Evolutionary conservation across 2,329 filamentous ascomycete species (phyloP).

Genomic region (Venturia effusa): DNA sequence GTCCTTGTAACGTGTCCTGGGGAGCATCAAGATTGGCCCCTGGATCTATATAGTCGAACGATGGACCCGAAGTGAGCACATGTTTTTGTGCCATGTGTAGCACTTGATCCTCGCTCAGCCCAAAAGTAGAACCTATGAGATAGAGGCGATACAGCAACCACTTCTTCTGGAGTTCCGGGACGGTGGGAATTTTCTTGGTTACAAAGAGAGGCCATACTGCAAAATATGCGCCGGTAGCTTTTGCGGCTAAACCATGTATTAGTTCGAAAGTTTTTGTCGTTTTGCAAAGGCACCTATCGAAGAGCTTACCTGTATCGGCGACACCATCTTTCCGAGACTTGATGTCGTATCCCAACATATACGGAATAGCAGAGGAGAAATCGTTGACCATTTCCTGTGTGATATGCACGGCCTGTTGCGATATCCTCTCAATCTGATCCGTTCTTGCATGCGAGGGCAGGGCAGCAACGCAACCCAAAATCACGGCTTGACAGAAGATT

Average conservation of each 20-base stretch:
- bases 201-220: slow-evolving; percentile 32
- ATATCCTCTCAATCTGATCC: slow-evolving; percentile 3
- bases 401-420: slow-evolving; percentile 7
- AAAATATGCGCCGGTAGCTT: slow-evolving; percentile 29
- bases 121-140: slow-evolving; percentile 26
- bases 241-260: slow-evolving; percentile 19
- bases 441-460: slow-evolving; percentile 1
- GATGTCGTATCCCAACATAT: slow-evolving; percentile 27
- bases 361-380: slow-evolving; percentile 28
- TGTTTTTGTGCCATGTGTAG: slow-evolving; percentile 22
- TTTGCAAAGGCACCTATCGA: too few relatives aligned
- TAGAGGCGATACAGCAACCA: slow-evolving; percentile 27
- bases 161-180: slow-evolving; percentile 24
- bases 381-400: slow-evolving; percentile 28
- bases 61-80: slow-evolving; percentile 9
- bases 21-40: not conserved
- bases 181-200: slow-evolving; percentile 25
- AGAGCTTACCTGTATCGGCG: slow-evolving; percentile 22
- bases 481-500: slow-evolving; percentile 29
- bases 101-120: slow-evolving; percentile 25
- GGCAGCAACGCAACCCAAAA: slow-evolving; percentile 23
- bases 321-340: slow-evolving; percentile 17
- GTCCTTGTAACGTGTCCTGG: not conserved
- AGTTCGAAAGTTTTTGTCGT: too few relatives aligned
- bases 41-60: not conserved